Conservation (phyloP, 2,329 filamentous ascomycete genomes). For the Fusarium nygamai region DNA sequence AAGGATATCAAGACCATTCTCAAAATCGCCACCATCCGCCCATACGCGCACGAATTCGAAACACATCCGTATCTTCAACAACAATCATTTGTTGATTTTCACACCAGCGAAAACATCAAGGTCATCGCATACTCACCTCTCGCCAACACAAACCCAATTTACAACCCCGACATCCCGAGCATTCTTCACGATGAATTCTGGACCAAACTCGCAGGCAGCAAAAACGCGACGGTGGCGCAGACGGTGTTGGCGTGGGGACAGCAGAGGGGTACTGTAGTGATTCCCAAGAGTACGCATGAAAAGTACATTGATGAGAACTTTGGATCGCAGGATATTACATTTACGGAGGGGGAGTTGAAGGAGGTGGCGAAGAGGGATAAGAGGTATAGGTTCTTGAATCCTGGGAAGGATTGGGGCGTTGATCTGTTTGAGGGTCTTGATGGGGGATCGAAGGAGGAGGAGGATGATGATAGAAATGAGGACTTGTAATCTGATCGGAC, state of each 20-base stretch:
- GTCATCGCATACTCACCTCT: constrained; percentile 39
- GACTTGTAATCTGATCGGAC: constrained; percentile 8
- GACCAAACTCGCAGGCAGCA: constrained; percentile 19
- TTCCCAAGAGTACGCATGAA: constrained; percentile 33
- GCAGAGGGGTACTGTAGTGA: constrained; percentile 32
- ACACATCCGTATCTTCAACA: constrained; percentile 68
- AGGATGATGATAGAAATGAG: constrained; percentile 5
- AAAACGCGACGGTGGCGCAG: constrained; percentile 38
- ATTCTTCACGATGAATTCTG: constrained; percentile 35
- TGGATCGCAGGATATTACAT: constrained; percentile 24
- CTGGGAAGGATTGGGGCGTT: constrained; percentile 51
- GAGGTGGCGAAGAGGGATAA: constrained; percentile 43
- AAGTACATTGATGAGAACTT: constrained; percentile 36
- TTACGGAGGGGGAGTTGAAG: constrained; percentile 45
- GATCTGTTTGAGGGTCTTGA: constrained; percentile 53
- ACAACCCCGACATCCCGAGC: constrained; percentile 30
- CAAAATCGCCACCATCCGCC: constrained; percentile 43
- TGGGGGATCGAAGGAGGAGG: constrained; percentile 43
- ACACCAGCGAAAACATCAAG: constrained; percentile 43
- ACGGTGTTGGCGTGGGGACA: constrained; percentile 37
- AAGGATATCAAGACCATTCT: constrained; percentile 58
- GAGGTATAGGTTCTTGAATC: constrained; percentile 51
- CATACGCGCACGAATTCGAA: constrained; percentile 53
- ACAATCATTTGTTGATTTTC: constrained; percentile 41
- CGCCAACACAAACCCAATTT: constrained; percentile 37